Conservation (phyloP, 1,284 basidiomycete species). For the Pterulicium gracile region DNA sequence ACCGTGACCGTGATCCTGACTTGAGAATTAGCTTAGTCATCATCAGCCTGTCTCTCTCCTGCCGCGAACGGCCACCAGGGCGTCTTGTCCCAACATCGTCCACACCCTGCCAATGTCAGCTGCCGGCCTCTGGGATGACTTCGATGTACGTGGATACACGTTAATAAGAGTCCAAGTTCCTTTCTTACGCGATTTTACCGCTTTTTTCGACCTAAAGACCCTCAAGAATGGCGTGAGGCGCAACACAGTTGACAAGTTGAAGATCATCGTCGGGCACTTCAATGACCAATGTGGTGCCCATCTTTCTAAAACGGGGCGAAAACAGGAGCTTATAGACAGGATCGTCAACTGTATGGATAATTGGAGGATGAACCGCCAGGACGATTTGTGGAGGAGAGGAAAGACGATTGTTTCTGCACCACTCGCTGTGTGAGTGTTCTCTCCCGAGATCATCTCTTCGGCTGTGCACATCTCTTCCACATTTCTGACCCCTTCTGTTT, state of each 20-base stretch:
- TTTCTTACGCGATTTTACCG: not conserved
- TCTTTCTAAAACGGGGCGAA: slow-evolving; percentile 70
- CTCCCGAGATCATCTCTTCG: too few relatives aligned
- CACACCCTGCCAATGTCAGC: slow-evolving; percentile 15
- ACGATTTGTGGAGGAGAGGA: slow-evolving; percentile 57
- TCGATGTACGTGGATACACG: slow-evolving; percentile 15
- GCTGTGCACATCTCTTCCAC: too few relatives aligned
- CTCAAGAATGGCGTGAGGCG: not conserved
- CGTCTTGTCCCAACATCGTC: not conserved
- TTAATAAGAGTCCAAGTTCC: not conserved
- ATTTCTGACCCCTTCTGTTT: too few relatives aligned
- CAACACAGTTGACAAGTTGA: slow-evolving; percentile 67
- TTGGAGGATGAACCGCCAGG: slow-evolving; percentile 43
- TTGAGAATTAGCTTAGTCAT: slow-evolving; percentile 1
- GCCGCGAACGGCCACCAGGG: not conserved
- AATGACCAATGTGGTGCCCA: slow-evolving; percentile 64
- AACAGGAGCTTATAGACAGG: slow-evolving; percentile 73
- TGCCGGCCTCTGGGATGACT: slow-evolving; percentile 22
- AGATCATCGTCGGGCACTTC: slow-evolving; percentile 59
- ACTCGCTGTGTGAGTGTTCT: too few relatives aligned
- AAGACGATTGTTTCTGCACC: slow-evolving; percentile 50
- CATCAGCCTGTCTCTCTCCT: not conserved
- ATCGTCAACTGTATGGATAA: slow-evolving; percentile 43
- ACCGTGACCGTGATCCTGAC: too few relatives aligned
- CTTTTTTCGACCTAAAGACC: not conserved